phyloP scores from a whole-genome alignment of 2,329 filamentous ascomycete genomes.

The Xylariaceae sp. region DNA sequence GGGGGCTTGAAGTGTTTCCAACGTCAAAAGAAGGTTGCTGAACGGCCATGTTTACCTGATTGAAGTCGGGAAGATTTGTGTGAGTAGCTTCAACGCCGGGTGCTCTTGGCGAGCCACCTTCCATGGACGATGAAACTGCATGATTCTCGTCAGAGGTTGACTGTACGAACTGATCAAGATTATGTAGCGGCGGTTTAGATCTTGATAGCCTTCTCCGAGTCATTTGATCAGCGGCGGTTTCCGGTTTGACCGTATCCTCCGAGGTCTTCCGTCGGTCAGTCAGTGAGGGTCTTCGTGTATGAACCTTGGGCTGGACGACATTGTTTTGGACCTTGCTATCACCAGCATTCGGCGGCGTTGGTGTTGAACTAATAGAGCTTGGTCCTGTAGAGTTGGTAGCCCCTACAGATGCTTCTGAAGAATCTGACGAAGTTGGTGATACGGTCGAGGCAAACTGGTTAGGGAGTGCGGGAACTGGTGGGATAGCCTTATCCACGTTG shows the following conservation, averaged over 20 bases:
- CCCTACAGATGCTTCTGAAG: conserved; percentile 22
- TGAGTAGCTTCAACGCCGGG: neutral
- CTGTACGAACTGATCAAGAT: too few relatives aligned
- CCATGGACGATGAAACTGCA: too few relatives aligned
- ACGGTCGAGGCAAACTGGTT: conserved; percentile 9
- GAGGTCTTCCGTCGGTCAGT: conserved; percentile 7
- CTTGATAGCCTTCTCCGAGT: too few relatives aligned
- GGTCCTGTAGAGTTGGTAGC: conserved; percentile 21
- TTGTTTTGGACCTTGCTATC: neutral
- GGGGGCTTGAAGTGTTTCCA: neutral
- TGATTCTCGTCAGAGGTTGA: too few relatives aligned
- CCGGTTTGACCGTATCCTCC: conserved; percentile 6
- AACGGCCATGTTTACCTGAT: too few relatives aligned
- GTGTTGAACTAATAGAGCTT: conserved; percentile 11
- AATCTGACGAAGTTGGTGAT: conserved; percentile 18
- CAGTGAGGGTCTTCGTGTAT: conserved; percentile 8
- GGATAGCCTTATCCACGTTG: conserved; percentile 7
- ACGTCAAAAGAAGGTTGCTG: neutral
- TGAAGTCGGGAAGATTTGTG: neutral
- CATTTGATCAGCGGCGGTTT: neutral
- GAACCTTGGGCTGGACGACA: neutral
- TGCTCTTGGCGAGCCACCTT: neutral
- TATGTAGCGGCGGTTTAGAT: too few relatives aligned
- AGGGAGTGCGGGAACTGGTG: conserved; percentile 4
- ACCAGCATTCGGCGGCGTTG: conserved; percentile 9